Conservation (phyloP, 345 rosid species). For the Citropsis articulata region DNA sequence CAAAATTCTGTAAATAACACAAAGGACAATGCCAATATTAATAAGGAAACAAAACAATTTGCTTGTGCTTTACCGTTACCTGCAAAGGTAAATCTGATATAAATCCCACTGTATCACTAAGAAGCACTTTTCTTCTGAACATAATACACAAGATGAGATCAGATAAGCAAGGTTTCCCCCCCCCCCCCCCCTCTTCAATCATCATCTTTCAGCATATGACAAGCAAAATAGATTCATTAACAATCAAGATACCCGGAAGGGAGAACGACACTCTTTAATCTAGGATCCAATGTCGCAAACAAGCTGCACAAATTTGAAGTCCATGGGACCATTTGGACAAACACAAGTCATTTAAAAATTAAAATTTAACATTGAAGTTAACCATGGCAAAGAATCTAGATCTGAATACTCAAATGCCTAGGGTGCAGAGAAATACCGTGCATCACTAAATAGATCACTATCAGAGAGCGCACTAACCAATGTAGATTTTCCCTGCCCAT, state of each 20-base stretch:
- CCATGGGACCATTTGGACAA: conserved; percentile 13
- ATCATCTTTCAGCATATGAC: conserved; percentile 2
- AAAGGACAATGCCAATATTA: not conserved
- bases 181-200: too few relatives aligned
- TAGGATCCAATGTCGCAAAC: conserved; percentile 85
- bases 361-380: not conserved
- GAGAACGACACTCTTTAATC: conserved; percentile 62
- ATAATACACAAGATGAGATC: conserved; percentile 13
- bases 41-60: not conserved
- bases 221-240: not conserved
- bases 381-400: conserved; percentile 2
- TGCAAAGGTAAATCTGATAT: conserved; percentile 90
- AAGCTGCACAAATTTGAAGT: conserved; percentile 39
- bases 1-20: conserved; percentile 5
- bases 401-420: conserved; percentile 9
- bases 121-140: conserved; percentile 77
- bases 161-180: not conserved
- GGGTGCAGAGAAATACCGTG: conserved; percentile 46
- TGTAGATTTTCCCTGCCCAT: conserved; percentile 85
- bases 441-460: conserved; percentile 77
- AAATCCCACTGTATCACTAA: conserved; percentile 95
- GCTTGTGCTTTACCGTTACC: conserved; percentile 40
- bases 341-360: conserved; percentile 2
- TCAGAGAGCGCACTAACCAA: conserved; percentile 66
- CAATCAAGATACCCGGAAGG: conserved; percentile 64